phyloP scores from a whole-genome alignment of 257 asterid genomes.

The Solanum pinnatisectum region DNA sequence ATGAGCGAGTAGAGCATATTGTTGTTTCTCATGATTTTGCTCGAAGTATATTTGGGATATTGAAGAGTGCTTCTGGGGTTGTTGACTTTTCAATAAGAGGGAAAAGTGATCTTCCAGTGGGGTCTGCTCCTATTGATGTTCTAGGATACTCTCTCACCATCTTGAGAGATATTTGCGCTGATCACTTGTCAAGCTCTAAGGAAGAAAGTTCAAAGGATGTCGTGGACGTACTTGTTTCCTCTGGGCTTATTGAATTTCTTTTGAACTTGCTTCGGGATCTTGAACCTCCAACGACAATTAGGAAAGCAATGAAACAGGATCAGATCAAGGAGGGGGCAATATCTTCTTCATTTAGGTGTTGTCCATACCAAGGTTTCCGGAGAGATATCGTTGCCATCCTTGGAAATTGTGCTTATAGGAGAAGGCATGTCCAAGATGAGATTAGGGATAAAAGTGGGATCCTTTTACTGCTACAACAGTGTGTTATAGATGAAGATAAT shows the following conservation, averaged over 20 bases:
- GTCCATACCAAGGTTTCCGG: slow-evolving; percentile 80
- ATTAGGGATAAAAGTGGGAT: slow-evolving; percentile 56
- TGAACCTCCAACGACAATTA: slow-evolving; percentile 63
- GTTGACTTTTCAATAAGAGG: slow-evolving; percentile 40
- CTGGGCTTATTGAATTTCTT: slow-evolving; percentile 55
- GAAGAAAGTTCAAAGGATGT: slow-evolving; percentile 19
- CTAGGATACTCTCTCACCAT: slow-evolving; percentile 57
- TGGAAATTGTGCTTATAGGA: slow-evolving; percentile 61
- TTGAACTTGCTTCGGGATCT: slow-evolving; percentile 41
- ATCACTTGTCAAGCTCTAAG: slow-evolving; percentile 8
- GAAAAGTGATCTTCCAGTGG: slow-evolving; percentile 52
- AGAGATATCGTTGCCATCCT: slow-evolving; percentile 64
- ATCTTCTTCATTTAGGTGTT: slow-evolving; percentile 17
- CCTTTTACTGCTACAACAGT: slow-evolving; percentile 59
- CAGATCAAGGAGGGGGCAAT: slow-evolving; percentile 11
- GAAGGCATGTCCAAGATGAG: slow-evolving; percentile 59
- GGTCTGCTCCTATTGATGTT: slow-evolving; percentile 41
- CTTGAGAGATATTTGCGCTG: slow-evolving; percentile 69
- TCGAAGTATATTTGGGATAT: slow-evolving; percentile 24
- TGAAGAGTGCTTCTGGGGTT: slow-evolving; percentile 26
- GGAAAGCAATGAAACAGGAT: slow-evolving; percentile 29
- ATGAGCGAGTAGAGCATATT: slow-evolving; percentile 31
- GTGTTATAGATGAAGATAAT: slow-evolving; percentile 73
- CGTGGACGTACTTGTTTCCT: slow-evolving; percentile 35
- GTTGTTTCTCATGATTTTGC: slow-evolving; percentile 32